These are phyloP conservation scores for Begonia loranthoides DNA, from an alignment of 306 rosid genomes.

Conservation along the genomic window DNA sequence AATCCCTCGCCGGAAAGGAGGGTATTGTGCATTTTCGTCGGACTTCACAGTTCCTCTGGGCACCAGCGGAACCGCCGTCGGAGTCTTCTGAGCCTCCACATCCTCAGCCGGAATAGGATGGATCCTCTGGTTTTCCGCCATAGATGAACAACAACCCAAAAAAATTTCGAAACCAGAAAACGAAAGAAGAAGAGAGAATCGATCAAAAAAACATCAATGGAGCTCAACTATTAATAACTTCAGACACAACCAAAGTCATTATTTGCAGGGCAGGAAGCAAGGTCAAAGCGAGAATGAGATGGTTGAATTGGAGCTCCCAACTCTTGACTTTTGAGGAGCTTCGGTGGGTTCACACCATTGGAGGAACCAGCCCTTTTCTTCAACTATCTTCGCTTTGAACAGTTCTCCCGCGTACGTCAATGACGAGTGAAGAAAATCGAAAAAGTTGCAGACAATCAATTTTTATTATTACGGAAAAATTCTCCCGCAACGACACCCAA, in stretches of 20 bases:
- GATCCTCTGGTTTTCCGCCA: constrained; percentile 64
- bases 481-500: too few relatives aligned
- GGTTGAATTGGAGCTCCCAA: not conserved
- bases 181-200: not conserved
- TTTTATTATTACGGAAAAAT: too few relatives aligned
- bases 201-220: not conserved
- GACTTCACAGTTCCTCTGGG: constrained; percentile 29
- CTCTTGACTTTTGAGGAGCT: too few relatives aligned
- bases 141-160: constrained; percentile 1
- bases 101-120: constrained; percentile 38
- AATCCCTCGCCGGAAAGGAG: constrained; percentile 21
- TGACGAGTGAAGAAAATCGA: too few relatives aligned
- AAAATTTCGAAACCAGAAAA: not conserved
- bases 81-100: constrained; percentile 24
- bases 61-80: constrained; percentile 44
- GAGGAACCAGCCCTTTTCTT: too few relatives aligned
- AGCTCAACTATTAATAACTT: not conserved
- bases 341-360: too few relatives aligned
- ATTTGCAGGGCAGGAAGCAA: not conserved
- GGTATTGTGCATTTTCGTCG: constrained; percentile 13
- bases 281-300: not conserved
- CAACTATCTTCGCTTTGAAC: too few relatives aligned
- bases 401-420: too few relatives aligned
- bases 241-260: too few relatives aligned
- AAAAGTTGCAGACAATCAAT: too few relatives aligned